Percentiles rank a stretch among this genome's conserved stretches.
Conservation (phyloP, 352 stramenopile species). For the Pythium guiyangense region DNA sequence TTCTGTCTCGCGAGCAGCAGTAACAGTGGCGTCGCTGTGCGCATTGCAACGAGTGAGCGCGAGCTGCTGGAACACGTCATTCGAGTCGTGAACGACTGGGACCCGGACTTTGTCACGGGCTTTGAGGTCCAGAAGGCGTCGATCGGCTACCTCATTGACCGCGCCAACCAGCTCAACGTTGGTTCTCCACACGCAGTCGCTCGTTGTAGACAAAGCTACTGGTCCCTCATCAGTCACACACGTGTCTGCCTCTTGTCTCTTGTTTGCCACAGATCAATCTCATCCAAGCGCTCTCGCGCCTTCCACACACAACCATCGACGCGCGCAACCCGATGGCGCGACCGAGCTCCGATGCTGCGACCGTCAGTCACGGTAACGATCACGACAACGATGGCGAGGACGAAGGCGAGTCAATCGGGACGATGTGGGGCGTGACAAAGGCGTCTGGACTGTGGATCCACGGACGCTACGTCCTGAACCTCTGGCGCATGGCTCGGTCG, state of each 20-base stretch:
- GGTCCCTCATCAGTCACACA: neutral
- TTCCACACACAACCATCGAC: slow-evolving; percentile 50
- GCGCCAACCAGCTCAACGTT: slow-evolving; percentile 54
- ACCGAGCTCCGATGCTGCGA: slow-evolving; percentile 12
- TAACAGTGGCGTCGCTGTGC: slow-evolving; percentile 19
- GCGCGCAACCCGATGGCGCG: slow-evolving; percentile 32
- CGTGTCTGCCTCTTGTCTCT: neutral
- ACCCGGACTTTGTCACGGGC: slow-evolving; percentile 88
- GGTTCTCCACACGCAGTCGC: slow-evolving; percentile 6
- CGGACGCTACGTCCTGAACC: slow-evolving; percentile 87
- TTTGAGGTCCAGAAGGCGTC: slow-evolving; percentile 86
- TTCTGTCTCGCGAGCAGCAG: slow-evolving; percentile 33
- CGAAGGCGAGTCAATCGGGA: slow-evolving; percentile 46
- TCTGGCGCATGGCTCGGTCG: slow-evolving; percentile 88
- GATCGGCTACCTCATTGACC: slow-evolving; percentile 73
- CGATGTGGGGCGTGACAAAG: slow-evolving; percentile 73
- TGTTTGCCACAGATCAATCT: slow-evolving; percentile 47
- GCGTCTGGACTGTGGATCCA: slow-evolving; percentile 87
- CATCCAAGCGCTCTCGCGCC: slow-evolving; percentile 60
- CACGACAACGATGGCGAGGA: slow-evolving; percentile 23
- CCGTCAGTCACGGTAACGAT: slow-evolving; percentile 6
- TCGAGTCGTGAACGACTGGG: slow-evolving; percentile 53
- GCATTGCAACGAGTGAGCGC: slow-evolving; percentile 35
- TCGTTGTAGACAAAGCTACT: neutral
- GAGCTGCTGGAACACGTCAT: slow-evolving; percentile 56